A percentile compares a stretch with the other conserved stretches of the same genome.
Evolutionary conservation across 345 rosid species (phyloP).

Genomic region (Citrus unshiu): DNA sequence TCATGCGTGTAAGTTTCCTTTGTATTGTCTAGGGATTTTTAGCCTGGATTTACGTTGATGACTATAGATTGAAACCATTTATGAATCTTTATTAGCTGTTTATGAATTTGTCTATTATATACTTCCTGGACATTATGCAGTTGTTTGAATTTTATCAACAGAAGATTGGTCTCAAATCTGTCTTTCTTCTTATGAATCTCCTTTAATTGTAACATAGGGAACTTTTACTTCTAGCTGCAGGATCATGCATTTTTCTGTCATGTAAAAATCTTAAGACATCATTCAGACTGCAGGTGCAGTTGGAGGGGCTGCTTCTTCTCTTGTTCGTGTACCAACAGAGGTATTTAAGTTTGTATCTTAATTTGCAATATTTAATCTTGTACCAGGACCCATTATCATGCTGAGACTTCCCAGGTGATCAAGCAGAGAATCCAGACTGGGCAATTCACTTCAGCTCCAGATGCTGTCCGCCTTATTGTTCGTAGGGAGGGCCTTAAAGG

Average conservation of each 20-base stretch:
- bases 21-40: not conserved
- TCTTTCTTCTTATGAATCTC: not conserved
- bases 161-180: not conserved
- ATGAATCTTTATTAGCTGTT: not conserved
- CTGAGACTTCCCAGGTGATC: conserved; percentile 44
- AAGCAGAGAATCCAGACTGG: conserved; percentile 81
- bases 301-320: conserved; percentile 75
- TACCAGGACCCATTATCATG: not conserved
- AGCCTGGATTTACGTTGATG: not conserved
- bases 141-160: not conserved
- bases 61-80: not conserved
- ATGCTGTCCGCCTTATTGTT: conserved; percentile 62
- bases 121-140: not conserved
- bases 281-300: conserved; percentile 77
- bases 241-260: conserved; percentile 11
- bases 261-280: conserved; percentile 35
- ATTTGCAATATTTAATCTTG: not conserved
- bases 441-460: conserved; percentile 60
- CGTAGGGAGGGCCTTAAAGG: conserved; percentile 63
- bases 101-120: not conserved
- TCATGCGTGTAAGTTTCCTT: not conserved
- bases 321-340: conserved; percentile 78
- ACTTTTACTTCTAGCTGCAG: conserved; percentile 10
- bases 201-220: not conserved
- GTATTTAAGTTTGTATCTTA: conserved; percentile 26